Evolutionary conservation across 2,329 filamentous ascomycete genomes (phyloP).

Genomic region (Botrytis tulipae): DNA sequence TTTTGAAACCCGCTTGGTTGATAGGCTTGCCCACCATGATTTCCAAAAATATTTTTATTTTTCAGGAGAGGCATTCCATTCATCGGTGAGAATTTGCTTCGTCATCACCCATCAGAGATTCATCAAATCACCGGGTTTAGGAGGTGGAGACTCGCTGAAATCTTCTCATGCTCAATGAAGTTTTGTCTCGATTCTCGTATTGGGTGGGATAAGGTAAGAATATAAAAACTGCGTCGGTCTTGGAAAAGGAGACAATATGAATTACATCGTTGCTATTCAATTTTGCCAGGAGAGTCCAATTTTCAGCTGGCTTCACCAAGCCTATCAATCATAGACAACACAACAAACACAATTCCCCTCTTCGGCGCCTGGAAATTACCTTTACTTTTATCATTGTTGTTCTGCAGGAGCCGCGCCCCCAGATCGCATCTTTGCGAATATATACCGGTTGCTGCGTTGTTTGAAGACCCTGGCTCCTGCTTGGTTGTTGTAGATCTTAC

Average conservation of each 20-base stretch:
- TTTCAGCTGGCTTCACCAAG: background rate
- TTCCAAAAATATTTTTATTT: background rate
- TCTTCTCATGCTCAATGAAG: background rate
- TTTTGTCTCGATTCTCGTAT: background rate
- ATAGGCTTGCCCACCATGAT: background rate
- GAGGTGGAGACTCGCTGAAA: background rate
- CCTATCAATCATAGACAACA: background rate
- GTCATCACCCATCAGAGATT: background rate
- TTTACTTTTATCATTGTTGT: background rate
- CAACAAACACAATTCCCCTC: background rate
- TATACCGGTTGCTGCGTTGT: slow-evolving; percentile 7
- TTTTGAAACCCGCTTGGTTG: background rate
- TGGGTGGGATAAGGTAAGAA: background rate
- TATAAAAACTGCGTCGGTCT: background rate
- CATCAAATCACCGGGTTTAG: background rate
- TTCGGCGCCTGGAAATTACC: background rate
- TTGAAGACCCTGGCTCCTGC: background rate
- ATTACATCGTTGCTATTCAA: background rate
- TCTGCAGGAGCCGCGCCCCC: background rate
- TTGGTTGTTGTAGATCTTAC: background rate
- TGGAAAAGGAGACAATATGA: background rate
- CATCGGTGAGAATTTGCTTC: background rate
- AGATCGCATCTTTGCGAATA: background rate
- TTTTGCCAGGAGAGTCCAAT: background rate
- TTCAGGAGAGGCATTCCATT: background rate